Evolutionary conservation across 192 early-diverging fungal genomes (phyloP), one percentile per base, ranked within the genome.

Genomic region (Coemansia sp.): DNA sequence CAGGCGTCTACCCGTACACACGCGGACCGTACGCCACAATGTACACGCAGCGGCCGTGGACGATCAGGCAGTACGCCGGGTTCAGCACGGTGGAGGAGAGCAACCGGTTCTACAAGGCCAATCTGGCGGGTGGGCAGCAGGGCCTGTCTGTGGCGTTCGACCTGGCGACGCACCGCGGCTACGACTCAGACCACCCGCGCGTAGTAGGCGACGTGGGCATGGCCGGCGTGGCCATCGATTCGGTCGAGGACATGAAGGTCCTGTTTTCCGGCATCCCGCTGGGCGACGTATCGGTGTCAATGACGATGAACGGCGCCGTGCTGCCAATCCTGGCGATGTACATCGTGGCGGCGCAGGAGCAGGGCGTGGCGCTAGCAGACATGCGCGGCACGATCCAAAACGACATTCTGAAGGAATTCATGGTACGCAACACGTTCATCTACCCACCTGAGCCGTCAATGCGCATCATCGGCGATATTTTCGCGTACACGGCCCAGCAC

Each of bases 241-340:
- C 90, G 11, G 87, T 94, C 13, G 92, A 94, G 69, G 92, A 94
- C 71, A 93, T 93, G 91, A 93, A 93, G 83, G 87, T 91, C 61
- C 63, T 94, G 55, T 94, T 94, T 77, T 85, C 91, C 59, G 89
- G 88, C 6, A 94, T 94, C 55, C 89, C 92, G 44, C 82, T 94
- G 40, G 91, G 90, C 66, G 89, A 89, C 61, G 92, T 94, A 74
- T 93, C 91, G 4, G 92, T 94, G 9, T 92, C 90, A 2, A 94
- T 94, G 92, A 94, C 92, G 9, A 94, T 94, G 92, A 94, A 94
- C 67, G 92, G 92, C n/a, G 92, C 92, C 11, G 91, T 94, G 44
- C 69, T 94, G 62, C 92, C 92, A 21, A 90, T 94, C 62, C 75
- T 94, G 46, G 89, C 92, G 57, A 91, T 93, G 87, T 94, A 91